Evolutionary conservation across 441 rosid genomes (phyloP).

Genomic region (Arabidopsis hybrid): DNA sequence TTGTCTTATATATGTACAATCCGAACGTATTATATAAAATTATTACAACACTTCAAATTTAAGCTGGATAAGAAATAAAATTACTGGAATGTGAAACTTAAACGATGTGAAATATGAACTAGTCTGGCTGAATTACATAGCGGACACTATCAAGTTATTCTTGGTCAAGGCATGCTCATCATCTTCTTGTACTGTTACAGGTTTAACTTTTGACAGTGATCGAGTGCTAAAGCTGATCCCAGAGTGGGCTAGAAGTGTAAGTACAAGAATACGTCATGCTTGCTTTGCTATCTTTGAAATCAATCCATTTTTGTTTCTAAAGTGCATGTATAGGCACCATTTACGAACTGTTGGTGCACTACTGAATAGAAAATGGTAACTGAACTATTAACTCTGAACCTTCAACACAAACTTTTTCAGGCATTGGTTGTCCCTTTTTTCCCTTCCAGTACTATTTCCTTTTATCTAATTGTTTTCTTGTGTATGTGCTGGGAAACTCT

Average conservation of each 20-base stretch:
- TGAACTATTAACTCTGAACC: constrained; percentile 22
- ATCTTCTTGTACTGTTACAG: constrained; percentile 53
- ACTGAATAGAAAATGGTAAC: neutral
- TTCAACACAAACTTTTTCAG: neutral
- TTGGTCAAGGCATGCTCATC: constrained; percentile 38
- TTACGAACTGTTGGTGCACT: neutral
- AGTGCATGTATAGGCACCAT: constrained; percentile 11
- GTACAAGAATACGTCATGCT: constrained; percentile 38
- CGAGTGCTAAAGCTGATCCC: constrained; percentile 70
- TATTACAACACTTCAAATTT: neutral
- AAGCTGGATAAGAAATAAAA: constrained; percentile 14
- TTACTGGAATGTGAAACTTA: constrained; percentile 16
- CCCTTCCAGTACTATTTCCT: constrained; percentile 1
- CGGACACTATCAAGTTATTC: constrained; percentile 17
- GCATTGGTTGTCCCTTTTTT: constrained; percentile 24
- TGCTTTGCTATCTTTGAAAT: constrained; percentile 21
- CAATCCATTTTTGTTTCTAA: constrained; percentile 16
- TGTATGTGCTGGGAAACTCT: constrained; percentile 16
- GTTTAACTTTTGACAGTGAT: constrained; percentile 64
- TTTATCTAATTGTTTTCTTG: constrained; percentile 9
- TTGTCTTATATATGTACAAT: constrained; percentile 22
- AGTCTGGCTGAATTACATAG: constrained; percentile 23
- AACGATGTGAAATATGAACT: neutral
- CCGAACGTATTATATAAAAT: constrained; percentile 14
- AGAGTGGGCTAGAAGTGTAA: constrained; percentile 90